Conservation (phyloP, 2,329 filamentous ascomycete species). For the Mariannaea elegans region DNA sequence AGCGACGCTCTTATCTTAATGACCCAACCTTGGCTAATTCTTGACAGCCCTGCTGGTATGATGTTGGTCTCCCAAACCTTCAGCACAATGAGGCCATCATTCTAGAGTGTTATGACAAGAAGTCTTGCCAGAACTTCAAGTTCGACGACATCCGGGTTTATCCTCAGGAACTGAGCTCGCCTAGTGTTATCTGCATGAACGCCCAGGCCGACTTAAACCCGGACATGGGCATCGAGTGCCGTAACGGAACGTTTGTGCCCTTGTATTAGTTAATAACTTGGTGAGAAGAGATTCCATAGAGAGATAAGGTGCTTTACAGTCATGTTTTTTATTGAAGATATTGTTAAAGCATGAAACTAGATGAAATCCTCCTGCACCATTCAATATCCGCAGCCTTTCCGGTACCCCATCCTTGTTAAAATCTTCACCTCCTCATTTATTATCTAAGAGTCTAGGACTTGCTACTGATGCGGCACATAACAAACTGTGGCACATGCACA, state of each 20-base stretch:
- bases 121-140: slow-evolving; percentile 20
- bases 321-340: too few relatives aligned
- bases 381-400: too few relatives aligned
- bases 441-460: too few relatives aligned
- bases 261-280: slow-evolving; percentile 8
- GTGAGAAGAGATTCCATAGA: too few relatives aligned
- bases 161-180: slow-evolving; percentile 13
- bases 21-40: not conserved
- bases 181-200: slow-evolving; percentile 21
- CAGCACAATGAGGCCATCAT: slow-evolving; percentile 21
- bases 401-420: too few relatives aligned
- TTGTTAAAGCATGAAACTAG: too few relatives aligned
- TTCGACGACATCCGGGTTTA: slow-evolving; percentile 16
- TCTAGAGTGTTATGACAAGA: slow-evolving; percentile 20
- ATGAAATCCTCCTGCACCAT: too few relatives aligned
- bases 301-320: too few relatives aligned
- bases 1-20: not conserved
- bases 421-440: too few relatives aligned
- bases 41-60: slow-evolving; percentile 16
- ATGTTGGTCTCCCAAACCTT: slow-evolving; percentile 18
- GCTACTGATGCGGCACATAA: too few relatives aligned
- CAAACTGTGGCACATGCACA: too few relatives aligned
- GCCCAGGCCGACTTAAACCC: slow-evolving; percentile 10
- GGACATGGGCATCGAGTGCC: slow-evolving; percentile 16
- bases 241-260: slow-evolving; percentile 15